Conservation (phyloP, 1,139 yeast species). For the Candida freyschussii region DNA sequence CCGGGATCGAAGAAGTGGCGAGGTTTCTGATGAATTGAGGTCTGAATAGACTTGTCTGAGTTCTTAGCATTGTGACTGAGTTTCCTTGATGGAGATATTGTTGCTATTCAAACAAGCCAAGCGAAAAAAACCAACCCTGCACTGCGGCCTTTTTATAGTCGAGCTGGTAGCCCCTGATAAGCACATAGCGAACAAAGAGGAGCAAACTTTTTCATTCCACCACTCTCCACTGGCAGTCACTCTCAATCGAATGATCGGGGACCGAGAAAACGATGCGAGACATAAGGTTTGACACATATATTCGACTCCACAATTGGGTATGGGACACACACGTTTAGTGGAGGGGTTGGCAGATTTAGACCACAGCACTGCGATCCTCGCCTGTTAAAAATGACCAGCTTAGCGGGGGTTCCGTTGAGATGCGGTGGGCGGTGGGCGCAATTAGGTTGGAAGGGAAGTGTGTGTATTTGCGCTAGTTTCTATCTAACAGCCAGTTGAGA, state of each 20-base stretch:
- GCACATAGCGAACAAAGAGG: neutral
- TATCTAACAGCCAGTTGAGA: conserved; percentile 39
- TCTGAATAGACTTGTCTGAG: conserved; percentile 5
- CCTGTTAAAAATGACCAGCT: too few species aligned
- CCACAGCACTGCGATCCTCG: neutral
- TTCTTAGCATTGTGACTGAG: conserved; percentile 12
- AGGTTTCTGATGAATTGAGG: conserved; percentile 15
- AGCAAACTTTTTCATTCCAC: too few species aligned
- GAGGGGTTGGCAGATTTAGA: conserved; percentile 1
- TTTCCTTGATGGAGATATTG: neutral
- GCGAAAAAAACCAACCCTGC: neutral
- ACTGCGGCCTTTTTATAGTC: too few species aligned
- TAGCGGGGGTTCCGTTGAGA: too few species aligned
- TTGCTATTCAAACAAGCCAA: neutral
- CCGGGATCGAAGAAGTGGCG: conserved; percentile 37
- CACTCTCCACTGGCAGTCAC: too few species aligned
- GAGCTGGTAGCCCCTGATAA: neutral
- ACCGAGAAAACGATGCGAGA: too few species aligned
- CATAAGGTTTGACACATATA: too few species aligned
- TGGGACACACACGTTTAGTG: neutral
- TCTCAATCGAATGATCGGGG: too few species aligned
- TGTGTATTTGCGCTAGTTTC: neutral
- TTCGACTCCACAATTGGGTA: too few species aligned
- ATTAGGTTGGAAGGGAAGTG: neutral
- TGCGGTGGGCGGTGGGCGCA: neutral